A percentile compares a stretch with the other conserved stretches of the same genome.
phyloP scores from a whole-genome alignment of 805 yeast species.

The Starmera dryadoides region DNA sequence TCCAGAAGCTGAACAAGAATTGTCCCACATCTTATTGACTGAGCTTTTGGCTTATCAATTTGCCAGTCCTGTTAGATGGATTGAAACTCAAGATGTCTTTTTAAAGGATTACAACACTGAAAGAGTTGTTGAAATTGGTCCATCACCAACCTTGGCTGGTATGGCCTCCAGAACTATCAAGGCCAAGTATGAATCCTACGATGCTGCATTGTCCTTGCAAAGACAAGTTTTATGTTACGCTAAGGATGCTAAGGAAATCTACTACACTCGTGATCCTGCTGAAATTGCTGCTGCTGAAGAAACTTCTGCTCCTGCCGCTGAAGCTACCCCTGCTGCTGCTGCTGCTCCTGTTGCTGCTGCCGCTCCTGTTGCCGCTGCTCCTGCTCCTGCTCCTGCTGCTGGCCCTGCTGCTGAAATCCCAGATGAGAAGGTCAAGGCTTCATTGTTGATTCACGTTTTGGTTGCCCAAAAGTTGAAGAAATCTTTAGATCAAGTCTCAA shows the following conservation, averaged over 20 bases:
- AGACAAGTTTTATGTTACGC: conserved; percentile 94
- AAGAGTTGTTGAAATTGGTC: conserved; percentile 97
- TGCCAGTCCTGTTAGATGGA: conserved; percentile 99
- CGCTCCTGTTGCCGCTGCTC: conserved; percentile 51
- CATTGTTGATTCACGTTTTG: conserved; percentile 73
- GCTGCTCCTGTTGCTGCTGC: conserved; percentile 52
- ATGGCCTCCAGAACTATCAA: conserved; percentile 98
- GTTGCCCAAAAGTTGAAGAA: conserved; percentile 97
- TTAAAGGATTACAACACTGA: conserved; percentile 91
- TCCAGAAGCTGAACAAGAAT: conserved; percentile 96
- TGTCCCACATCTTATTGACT: conserved; percentile 88
- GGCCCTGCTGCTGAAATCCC: conserved; percentile 81
- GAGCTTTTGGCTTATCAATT: conserved; percentile 97
- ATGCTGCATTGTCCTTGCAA: conserved; percentile 81
- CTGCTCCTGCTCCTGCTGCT: conserved; percentile 48
- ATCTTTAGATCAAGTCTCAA: conserved; percentile 74
- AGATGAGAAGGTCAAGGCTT: conserved; percentile 86
- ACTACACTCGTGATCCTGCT: conserved; percentile 80
- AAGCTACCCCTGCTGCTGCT: conserved; percentile 38
- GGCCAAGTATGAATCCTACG: conserved; percentile 89
- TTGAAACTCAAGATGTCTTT: conserved; percentile 98
- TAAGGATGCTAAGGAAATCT: conserved; percentile 92
- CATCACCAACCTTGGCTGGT: conserved; percentile 97
- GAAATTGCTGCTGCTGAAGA: conserved; percentile 27
- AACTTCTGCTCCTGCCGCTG: conserved; percentile 20